Evolutionary conservation across 2,329 filamentous ascomycete genomes (phyloP), one percentile per base, ranked within the genome.

Genomic region (Cadophora malorum): DNA sequence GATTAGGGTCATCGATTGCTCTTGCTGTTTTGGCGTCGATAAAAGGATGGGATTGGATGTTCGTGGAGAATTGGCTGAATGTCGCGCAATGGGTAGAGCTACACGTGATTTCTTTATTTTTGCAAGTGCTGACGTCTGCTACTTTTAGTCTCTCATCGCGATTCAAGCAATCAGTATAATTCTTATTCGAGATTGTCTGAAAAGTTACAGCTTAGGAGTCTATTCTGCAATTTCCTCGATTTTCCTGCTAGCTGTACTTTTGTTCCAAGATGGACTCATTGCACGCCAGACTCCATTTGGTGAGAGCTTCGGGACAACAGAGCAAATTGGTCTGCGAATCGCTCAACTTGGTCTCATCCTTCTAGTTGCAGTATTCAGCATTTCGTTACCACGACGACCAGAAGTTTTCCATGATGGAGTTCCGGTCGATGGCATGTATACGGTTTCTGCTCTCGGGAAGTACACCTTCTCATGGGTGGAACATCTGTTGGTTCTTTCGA

Each of bases 381-480:
- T 90, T 14, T 82, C 84, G 0, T 80, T 93, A 16, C 90, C 90
- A 4, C 85, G 91, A 53, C 84, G 91, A 12, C 91, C 91, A 3
- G 83, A 89, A 64, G 88, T 94, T 21, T 92, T 83, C 74, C 84
- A 73, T 70, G 77, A 88, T 49, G 88, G 83, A 31, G 80, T 83
- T 58, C 76, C 82, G 3, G 89, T 95, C 38, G 91, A 94, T 75
- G 80, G 81, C 19, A 84, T 90, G 79, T 84, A 83, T 73, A 90
- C 89, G 0, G 82, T 82, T 3, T 88, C 89, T 1, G 85, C 88
- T 0, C 81, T 90, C 59, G 83, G 80, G 62, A 85, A 87, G 62
- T 87, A 88, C 74, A 91, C 86, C 7, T 94, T 89, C 80, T 80
- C 81, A 60, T 95, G 91, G 91, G 83, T 86, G 1, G 78, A 76